phyloP scores from a whole-genome alignment of 495 filamentous ascomycete genomes.

The Podospora pseudoanserina region DNA sequence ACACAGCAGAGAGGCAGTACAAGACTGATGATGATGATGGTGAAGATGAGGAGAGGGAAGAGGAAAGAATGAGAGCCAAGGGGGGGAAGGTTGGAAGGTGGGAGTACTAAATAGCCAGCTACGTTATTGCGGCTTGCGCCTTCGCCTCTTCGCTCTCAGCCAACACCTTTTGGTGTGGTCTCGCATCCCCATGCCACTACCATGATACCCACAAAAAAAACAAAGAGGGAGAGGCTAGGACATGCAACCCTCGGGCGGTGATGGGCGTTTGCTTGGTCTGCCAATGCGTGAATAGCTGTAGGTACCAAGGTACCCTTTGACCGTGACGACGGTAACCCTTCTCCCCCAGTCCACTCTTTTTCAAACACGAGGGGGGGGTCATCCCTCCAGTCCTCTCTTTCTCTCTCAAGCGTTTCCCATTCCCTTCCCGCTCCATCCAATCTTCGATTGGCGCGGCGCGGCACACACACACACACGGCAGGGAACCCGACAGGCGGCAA shows the following conservation, averaged over 20 bases:
- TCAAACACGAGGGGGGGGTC: conserved; percentile 14
- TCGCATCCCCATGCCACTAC: conserved; percentile 1
- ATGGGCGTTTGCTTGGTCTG: conserved; percentile 2
- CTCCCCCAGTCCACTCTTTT: conserved; percentile 7
- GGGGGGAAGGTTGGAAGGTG: conserved; percentile 6
- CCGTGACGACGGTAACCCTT: conserved; percentile 2
- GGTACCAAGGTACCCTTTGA: conserved; percentile 5
- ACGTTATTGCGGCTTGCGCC: not conserved
- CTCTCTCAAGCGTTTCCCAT: not conserved
- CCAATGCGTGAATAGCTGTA: conserved; percentile 1
- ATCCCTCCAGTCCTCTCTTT: not conserved
- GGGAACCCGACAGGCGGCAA: conserved; percentile 5
- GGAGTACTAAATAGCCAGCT: conserved; percentile 13
- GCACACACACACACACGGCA: not conserved
- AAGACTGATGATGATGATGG: not conserved
- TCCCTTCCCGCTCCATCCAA: not conserved
- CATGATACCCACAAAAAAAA: conserved; percentile 5
- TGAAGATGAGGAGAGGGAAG: conserved; percentile 3
- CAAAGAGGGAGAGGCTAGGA: conserved; percentile 2
- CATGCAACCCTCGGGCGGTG: conserved; percentile 19
- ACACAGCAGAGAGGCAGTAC: not conserved
- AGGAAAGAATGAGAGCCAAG: conserved; percentile 1
- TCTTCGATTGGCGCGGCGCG: conserved; percentile 4
- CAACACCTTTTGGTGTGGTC: not conserved
- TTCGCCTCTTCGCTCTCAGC: not conserved